Evolutionary conservation across 1,284 basidiomycete genomes (phyloP).

Genomic region (Leccinum cinnamomeum): DNA sequence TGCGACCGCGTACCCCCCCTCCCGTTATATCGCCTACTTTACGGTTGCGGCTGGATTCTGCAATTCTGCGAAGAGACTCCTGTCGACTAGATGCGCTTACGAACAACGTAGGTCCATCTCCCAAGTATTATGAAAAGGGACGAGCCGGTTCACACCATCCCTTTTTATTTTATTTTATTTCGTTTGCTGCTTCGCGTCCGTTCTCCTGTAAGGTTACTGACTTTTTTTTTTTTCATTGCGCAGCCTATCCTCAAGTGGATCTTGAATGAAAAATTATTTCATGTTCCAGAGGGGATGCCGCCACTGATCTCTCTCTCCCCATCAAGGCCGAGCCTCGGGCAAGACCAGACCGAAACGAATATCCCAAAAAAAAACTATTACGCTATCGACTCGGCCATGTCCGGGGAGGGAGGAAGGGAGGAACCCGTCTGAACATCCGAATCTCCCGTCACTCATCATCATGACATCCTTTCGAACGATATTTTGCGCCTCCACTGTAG

Average conservation of each 20-base stretch:
- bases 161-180: not conserved
- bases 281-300: not conserved
- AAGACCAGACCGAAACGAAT: not conserved
- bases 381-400: conserved; percentile 2
- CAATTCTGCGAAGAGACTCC: not conserved
- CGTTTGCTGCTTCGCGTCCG: not conserved
- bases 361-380: not conserved
- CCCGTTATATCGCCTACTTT: not conserved
- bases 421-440: not conserved
- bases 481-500: not conserved
- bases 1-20: not conserved
- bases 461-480: not conserved
- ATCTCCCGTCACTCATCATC: not conserved
- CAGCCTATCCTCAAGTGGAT: not conserved
- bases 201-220: not conserved
- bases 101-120: not conserved
- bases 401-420: not conserved
- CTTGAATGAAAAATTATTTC: conserved; percentile 7
- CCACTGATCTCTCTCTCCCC: not conserved
- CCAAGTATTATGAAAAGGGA: not conserved
- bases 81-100: not conserved
- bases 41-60: not conserved
- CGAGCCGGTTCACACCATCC: not conserved
- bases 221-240: conserved; percentile 5
- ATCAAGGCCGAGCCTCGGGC: not conserved